Evolutionary conservation across 2,329 filamentous ascomycete species (phyloP).

Genomic region (Raffaelea albimanens): DNA sequence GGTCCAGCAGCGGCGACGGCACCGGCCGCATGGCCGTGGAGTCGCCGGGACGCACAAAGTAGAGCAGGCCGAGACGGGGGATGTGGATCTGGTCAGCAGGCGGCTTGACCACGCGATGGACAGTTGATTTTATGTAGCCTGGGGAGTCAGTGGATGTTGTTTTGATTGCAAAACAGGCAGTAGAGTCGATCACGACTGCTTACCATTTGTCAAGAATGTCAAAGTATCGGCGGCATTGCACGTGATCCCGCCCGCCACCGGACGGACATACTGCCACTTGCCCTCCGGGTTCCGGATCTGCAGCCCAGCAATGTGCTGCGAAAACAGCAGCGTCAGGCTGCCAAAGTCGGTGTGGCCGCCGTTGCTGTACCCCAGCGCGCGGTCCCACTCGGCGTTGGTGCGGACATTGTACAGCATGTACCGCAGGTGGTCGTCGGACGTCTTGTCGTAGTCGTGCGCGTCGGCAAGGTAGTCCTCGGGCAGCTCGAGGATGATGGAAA

Average conservation of each 20-base stretch:
- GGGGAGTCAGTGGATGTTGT: too few species aligned
- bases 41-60: constrained; percentile 33
- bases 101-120: constrained; percentile 10
- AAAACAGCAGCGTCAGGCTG: constrained; percentile 63
- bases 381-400: constrained; percentile 26
- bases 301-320: constrained; percentile 72
- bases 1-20: constrained; percentile 11
- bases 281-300: constrained; percentile 60
- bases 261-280: constrained; percentile 39
- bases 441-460: constrained; percentile 40
- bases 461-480: constrained; percentile 40
- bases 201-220: constrained; percentile 17
- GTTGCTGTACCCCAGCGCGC: constrained; percentile 10
- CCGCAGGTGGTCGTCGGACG: constrained; percentile 42
- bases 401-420: constrained; percentile 43
- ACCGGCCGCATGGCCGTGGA: constrained; percentile 8
- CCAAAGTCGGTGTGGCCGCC: constrained; percentile 89
- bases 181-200: not conserved
- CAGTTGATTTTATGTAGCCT: constrained; percentile 15
- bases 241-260: constrained; percentile 31
- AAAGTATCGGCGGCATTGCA: constrained; percentile 29
- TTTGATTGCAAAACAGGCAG: not conserved
- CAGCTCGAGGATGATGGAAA: constrained; percentile 38
- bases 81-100: constrained; percentile 32
- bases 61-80: constrained; percentile 38